phyloP scores from a whole-genome alignment of 345 rosid genomes.

The Clarkia xantiana region DNA sequence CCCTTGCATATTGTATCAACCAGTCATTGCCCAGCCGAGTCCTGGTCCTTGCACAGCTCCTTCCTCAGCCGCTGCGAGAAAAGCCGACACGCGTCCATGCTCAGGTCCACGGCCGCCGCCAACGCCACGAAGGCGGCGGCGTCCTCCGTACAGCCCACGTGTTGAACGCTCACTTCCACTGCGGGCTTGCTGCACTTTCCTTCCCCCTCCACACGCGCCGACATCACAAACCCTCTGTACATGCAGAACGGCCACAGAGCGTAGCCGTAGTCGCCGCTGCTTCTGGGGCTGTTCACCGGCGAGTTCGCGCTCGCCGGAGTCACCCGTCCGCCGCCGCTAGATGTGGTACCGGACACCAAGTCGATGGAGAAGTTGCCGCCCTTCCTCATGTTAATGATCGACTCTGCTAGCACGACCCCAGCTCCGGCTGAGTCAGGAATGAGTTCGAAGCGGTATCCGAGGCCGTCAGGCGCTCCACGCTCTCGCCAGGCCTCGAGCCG shows the following conservation, averaged over 20 bases:
- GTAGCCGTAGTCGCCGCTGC: slow-evolving; percentile 66
- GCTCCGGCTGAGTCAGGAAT: slow-evolving; percentile 54
- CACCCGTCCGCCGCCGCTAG: slow-evolving; percentile 15
- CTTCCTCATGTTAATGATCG: slow-evolving; percentile 40
- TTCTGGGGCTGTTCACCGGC: slow-evolving; percentile 61
- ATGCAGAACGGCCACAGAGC: slow-evolving; percentile 55
- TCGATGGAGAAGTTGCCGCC: slow-evolving; percentile 79
- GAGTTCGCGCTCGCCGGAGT: slow-evolving; percentile 28
- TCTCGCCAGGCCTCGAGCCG: slow-evolving; percentile 93
- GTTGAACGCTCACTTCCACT: slow-evolving; percentile 84
- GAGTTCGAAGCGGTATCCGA: slow-evolving; percentile 67
- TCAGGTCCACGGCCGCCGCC: slow-evolving; percentile 77
- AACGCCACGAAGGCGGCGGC: slow-evolving; percentile 91
- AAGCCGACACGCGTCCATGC: slow-evolving; percentile 85
- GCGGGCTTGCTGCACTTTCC: slow-evolving; percentile 74
- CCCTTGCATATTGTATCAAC: background rate
- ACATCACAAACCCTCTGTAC: slow-evolving; percentile 75
- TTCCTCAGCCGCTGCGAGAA: slow-evolving; percentile 79
- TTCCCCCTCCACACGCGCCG: slow-evolving; percentile 74
- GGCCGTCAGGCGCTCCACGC: slow-evolving; percentile 52
- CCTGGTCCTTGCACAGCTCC: slow-evolving; percentile 50
- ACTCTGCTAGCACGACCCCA: slow-evolving; percentile 59
- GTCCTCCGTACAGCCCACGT: slow-evolving; percentile 82
- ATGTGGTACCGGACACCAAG: slow-evolving; percentile 12
- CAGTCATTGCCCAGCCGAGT: slow-evolving; percentile 17